Conservation (phyloP, 768 basidiomycete genomes). For the Scleroderma bovista region DNA sequence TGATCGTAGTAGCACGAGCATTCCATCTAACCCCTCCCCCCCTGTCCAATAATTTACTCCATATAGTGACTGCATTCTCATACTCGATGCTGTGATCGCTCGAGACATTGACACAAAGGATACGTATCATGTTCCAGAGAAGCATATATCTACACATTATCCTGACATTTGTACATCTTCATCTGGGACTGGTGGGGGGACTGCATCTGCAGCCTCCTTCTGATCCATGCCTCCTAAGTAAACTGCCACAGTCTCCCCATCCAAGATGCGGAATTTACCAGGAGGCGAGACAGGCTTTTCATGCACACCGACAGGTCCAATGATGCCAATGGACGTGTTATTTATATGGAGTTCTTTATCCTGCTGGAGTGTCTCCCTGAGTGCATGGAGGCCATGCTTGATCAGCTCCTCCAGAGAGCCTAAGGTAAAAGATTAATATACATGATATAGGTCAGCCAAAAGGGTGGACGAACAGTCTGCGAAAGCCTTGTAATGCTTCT, state of each 20-base stretch:
- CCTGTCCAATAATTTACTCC: slow-evolving; percentile 7
- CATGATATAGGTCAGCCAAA: neutral
- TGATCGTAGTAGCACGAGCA: no score
- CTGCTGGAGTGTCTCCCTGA: slow-evolving; percentile 95
- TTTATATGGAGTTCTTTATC: slow-evolving; percentile 92
- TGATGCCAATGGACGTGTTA: slow-evolving; percentile 93
- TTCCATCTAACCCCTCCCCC: slow-evolving; percentile 2
- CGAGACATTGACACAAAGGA: neutral
- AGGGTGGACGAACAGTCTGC: slow-evolving; percentile 59
- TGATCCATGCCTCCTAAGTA: slow-evolving; percentile 77
- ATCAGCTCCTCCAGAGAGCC: slow-evolving; percentile 85
- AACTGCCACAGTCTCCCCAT: slow-evolving; percentile 69
- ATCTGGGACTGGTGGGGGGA: slow-evolving; percentile 37
- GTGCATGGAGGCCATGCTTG: slow-evolving; percentile 88
- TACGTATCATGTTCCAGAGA: neutral
- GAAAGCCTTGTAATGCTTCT: slow-evolving; percentile 89
- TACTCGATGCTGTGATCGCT: neutral
- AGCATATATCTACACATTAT: slow-evolving; percentile 30
- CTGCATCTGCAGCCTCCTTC: slow-evolving; percentile 48
- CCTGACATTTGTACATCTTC: slow-evolving; percentile 87
- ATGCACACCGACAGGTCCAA: slow-evolving; percentile 64
- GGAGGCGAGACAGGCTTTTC: slow-evolving; percentile 48
- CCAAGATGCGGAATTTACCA: slow-evolving; percentile 80
- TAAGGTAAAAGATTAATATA: slow-evolving; percentile 25
- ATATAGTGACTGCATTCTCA: slow-evolving; percentile 22